Base-by-base conservation (phyloP, 1,284 basidiomycete genomes). In the Schizophyllum amplum region DNA sequence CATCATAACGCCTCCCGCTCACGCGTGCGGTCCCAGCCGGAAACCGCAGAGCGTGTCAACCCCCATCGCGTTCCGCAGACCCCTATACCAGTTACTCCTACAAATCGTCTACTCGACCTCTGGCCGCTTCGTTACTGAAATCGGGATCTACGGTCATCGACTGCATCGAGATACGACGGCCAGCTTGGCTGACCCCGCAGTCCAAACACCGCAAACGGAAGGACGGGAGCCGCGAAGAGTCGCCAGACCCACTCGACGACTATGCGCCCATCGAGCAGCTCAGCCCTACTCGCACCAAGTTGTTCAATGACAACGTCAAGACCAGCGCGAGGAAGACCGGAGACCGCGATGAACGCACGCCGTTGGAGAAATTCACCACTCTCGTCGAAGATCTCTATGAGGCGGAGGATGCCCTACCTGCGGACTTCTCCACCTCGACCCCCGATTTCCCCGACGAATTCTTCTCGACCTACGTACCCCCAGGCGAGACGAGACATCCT, bases 381-480 rank as follows among this genome's bases (percentile, higher is more conserved):
- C 63, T 75, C 4, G 74, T 95, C 1, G 92, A 95, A 60, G 92
- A 95, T 57, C 81, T 96, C 21, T 90, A 95, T 62, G 92, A 95
- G 67, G 90, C 92, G 0, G 90, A 95, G 66, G 94, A 96, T 66
- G 70, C 80, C 0, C 75, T 96, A 21, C 81, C 88, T 1, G 77
- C 86, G 0, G 85, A 90, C 58, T 33, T 33, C 13, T 13, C 27
- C 27, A 33, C 27, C 5, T 33, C 27, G 6, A 71, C 13, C 81
- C 84, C 27, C 27, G 27, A 33, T 56, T 71, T 92, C 7, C 78
- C 84, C 9, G 64, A 72, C 22, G 80, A 84, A 4, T 90, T 81
- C 68, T 94, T 94, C 65, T 85, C 85, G 27, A 1, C 65, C 73
- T 1, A 70, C 83, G 13, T 33, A 5, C 27, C 27, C 5, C 27